Conservation (phyloP, 2,329 filamentous ascomycete genomes). For the Microdochium trichocladiopsis region DNA sequence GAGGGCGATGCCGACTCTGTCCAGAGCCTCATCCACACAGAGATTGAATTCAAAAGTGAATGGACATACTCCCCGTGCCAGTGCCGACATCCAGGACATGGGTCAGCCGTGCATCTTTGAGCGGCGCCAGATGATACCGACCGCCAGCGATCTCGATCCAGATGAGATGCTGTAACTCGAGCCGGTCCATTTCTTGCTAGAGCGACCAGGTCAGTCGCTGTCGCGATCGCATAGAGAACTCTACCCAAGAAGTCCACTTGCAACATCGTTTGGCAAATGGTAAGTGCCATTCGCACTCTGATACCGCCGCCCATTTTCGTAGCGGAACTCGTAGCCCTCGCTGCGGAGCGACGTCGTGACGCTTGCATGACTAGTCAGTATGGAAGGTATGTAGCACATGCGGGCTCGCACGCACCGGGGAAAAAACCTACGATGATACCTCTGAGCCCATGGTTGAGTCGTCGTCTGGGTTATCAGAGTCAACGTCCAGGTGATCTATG, state of each 20-base stretch:
- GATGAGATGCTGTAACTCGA: slow-evolving; percentile 12
- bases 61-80: slow-evolving; percentile 5
- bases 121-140: slow-evolving; percentile 9
- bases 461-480: slow-evolving; percentile 7
- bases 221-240: too few relatives aligned
- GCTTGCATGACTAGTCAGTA: slow-evolving; percentile 1
- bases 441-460: slow-evolving; percentile 11
- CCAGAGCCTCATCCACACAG: too few relatives aligned
- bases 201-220: neutral
- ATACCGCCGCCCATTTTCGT: slow-evolving; percentile 9
- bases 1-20: too few relatives aligned
- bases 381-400: neutral
- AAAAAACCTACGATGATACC: slow-evolving; percentile 10
- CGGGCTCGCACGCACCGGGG: too few relatives aligned
- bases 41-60: neutral
- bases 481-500: slow-evolving; percentile 8
- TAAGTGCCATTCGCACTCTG: slow-evolving; percentile 10
- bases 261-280: slow-evolving; percentile 10
- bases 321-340: slow-evolving; percentile 7
- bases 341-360: slow-evolving; percentile 9
- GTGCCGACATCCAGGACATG: slow-evolving; percentile 5
- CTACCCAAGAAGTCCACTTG: neutral
- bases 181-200: slow-evolving; percentile 11
- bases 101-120: slow-evolving; percentile 6
- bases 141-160: slow-evolving; percentile 10